phyloP scores from a whole-genome alignment of 2,329 filamentous ascomycete species.

The Onygenales sp. region DNA sequence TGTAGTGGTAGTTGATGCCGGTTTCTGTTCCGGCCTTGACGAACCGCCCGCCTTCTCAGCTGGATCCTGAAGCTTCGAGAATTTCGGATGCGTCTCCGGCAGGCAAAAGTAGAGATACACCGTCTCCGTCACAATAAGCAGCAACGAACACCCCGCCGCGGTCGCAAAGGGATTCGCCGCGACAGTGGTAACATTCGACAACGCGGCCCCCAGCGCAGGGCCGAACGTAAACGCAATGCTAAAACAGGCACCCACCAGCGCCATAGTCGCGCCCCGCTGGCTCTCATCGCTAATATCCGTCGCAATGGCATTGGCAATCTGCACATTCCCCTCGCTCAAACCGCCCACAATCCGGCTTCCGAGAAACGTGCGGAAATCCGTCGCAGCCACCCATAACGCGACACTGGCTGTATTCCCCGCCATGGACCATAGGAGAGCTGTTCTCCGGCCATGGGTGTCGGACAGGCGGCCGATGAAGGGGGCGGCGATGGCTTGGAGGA shows the following conservation, averaged over 20 bases:
- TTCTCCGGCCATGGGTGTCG: slow-evolving; percentile 78
- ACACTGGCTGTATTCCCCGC: slow-evolving; percentile 85
- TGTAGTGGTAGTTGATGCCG: slow-evolving; percentile 15
- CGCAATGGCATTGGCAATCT: slow-evolving; percentile 90
- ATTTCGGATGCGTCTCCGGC: slow-evolving; percentile 68
- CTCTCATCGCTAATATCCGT: slow-evolving; percentile 87
- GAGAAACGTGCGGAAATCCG: slow-evolving; percentile 91
- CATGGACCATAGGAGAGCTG: slow-evolving; percentile 85
- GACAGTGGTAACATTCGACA: slow-evolving; percentile 68
- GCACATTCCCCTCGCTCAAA: slow-evolving; percentile 91
- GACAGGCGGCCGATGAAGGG: slow-evolving; percentile 84
- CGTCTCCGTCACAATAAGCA: slow-evolving; percentile 78
- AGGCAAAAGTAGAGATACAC: slow-evolving; percentile 74
- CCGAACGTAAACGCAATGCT: slow-evolving; percentile 96
- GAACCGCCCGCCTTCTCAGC: slow-evolving; percentile 12
- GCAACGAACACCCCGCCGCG: slow-evolving; percentile 77
- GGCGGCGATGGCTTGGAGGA: slow-evolving; percentile 85
- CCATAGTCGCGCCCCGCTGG: slow-evolving; percentile 84
- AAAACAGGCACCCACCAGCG: slow-evolving; percentile 91
- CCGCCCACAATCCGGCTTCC: slow-evolving; percentile 89
- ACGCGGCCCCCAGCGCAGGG: slow-evolving; percentile 77
- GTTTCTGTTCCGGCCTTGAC: slow-evolving; percentile 14
- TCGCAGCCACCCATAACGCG: slow-evolving; percentile 84
- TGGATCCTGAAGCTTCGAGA: slow-evolving; percentile 35
- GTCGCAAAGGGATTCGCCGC: slow-evolving; percentile 88